A percentile compares a stretch with the other conserved stretches of the same genome.
Evolutionary conservation across 805 yeast species (phyloP).

Genomic region (Starmerella sp.): DNA sequence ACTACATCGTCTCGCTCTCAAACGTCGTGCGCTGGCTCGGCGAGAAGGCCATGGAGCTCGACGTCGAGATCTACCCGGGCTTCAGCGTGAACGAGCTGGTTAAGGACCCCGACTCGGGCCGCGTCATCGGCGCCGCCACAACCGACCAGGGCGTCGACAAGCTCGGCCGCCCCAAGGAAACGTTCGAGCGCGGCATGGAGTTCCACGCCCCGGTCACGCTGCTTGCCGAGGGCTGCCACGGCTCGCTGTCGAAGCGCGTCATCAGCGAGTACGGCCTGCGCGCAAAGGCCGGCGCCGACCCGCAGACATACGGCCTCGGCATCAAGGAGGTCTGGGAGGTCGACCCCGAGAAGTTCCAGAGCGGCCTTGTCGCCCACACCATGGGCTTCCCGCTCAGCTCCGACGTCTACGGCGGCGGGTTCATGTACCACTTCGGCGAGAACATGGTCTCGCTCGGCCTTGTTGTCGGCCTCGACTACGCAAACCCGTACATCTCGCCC

Average conservation of each 20-base stretch:
- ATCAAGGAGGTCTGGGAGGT: conserved; percentile 97
- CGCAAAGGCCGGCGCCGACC: conserved; percentile 37
- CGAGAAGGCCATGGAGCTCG: conserved; percentile 83
- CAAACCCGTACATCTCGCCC: conserved; percentile 91
- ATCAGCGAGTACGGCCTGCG: conserved; percentile 61
- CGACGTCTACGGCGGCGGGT: conserved; percentile 89
- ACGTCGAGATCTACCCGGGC: conserved; percentile 88
- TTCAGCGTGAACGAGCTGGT: conserved; percentile 74
- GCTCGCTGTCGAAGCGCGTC: conserved; percentile 72
- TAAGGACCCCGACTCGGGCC: conserved; percentile 40
- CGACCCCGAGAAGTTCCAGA: conserved; percentile 61
- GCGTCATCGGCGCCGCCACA: conserved; percentile 83
- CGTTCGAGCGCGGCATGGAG: conserved; percentile 95
- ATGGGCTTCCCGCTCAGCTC: conserved; percentile 75
- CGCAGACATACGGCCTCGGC: conserved; percentile 92
- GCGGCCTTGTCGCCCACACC: conserved; percentile 75
- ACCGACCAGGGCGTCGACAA: conserved; percentile 80
- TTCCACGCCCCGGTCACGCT: conserved; percentile 84
- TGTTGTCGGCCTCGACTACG: conserved; percentile 90
- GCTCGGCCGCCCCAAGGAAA: conserved; percentile 62
- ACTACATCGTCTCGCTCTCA: conserved; percentile 74
- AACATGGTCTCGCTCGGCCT: conserved; percentile 83
- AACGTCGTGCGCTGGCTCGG: conserved; percentile 72
- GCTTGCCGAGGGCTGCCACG: conserved; percentile 97
- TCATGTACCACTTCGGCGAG: conserved; percentile 93